Conservation (phyloP, 1,139 yeast genomes). For the Eremothecium sinecaudum region DNA sequence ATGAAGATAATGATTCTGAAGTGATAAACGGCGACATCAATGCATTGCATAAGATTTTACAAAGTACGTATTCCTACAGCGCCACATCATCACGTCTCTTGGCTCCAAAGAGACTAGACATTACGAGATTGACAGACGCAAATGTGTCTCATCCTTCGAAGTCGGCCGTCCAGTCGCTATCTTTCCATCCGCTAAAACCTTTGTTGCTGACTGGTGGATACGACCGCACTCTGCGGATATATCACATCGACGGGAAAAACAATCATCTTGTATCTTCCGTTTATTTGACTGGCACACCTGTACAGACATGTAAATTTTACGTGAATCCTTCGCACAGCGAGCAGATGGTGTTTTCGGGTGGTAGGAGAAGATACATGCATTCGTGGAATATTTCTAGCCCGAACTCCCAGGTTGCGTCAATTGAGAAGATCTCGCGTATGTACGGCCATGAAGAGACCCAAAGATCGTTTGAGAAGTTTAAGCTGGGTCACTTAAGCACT, state of each 20-base stretch:
- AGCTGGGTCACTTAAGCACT: slow-evolving; percentile 40
- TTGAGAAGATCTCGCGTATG: slow-evolving; percentile 78
- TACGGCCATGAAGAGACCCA: slow-evolving; percentile 87
- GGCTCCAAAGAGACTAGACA: slow-evolving; percentile 63
- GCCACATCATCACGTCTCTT: slow-evolving; percentile 48
- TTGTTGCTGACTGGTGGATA: slow-evolving; percentile 81
- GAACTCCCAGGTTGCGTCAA: slow-evolving; percentile 26
- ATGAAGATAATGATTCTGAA: slow-evolving; percentile 33
- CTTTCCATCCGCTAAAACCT: slow-evolving; percentile 83
- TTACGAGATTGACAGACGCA: slow-evolving; percentile 77
- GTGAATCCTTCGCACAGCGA: slow-evolving; percentile 24
- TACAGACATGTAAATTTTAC: slow-evolving; percentile 50
- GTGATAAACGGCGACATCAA: slow-evolving; percentile 38
- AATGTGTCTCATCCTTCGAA: slow-evolving; percentile 58
- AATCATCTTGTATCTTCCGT: slow-evolving; percentile 78
- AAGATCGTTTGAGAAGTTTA: slow-evolving; percentile 78
- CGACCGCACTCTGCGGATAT: slow-evolving; percentile 78
- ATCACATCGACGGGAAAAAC: slow-evolving; percentile 82
- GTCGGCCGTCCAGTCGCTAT: slow-evolving; percentile 71
- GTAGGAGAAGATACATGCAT: slow-evolving; percentile 85
- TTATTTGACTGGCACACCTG: slow-evolving; percentile 69
- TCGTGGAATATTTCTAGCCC: slow-evolving; percentile 79
- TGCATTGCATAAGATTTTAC: slow-evolving; percentile 52
- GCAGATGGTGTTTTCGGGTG: slow-evolving; percentile 67
- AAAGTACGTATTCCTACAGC: slow-evolving; percentile 48